These are phyloP conservation scores for Neonectria ditissima DNA, from an alignment of 2,329 filamentous ascomycete species.

Conservation along the genomic window DNA sequence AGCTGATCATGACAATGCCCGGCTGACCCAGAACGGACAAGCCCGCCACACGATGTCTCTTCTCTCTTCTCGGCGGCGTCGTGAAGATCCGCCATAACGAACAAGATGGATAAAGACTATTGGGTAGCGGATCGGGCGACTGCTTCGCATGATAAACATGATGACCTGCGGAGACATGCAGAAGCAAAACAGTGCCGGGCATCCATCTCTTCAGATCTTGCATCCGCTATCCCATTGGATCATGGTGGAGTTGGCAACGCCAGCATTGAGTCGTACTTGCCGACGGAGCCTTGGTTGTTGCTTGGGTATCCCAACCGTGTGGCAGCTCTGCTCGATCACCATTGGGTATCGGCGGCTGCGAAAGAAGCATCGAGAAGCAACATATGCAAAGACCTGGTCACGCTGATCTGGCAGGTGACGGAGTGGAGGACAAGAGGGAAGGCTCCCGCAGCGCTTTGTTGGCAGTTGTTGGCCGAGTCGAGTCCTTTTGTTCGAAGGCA, in stretches of 20 bases:
- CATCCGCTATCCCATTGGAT: conserved; percentile 25
- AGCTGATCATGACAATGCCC: background rate
- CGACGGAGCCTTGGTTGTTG: conserved; percentile 24
- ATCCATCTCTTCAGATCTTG: background rate
- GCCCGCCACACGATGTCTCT: background rate
- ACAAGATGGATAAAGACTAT: background rate
- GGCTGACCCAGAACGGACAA: conserved; percentile 9
- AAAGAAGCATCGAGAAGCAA: conserved; percentile 31
- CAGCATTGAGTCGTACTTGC: conserved; percentile 24
- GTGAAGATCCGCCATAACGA: conserved; percentile 1
- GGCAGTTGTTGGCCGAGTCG: conserved; percentile 4
- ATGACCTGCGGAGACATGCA: conserved; percentile 13
- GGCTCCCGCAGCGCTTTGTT: conserved; percentile 20
- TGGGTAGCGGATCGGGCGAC: background rate
- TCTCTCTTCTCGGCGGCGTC: background rate
- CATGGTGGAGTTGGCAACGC: conserved; percentile 20
- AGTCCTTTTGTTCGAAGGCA: background rate
- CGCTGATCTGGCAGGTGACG: conserved; percentile 19
- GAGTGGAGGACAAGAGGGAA: conserved; percentile 4
- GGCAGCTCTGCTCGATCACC: conserved; percentile 3
- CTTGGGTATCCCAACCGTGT: conserved; percentile 34
- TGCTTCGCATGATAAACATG: conserved; percentile 17
- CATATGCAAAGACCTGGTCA: conserved; percentile 18
- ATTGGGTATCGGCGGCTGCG: conserved; percentile 25
- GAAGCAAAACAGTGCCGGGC: conserved; percentile 3